phyloP scores from a whole-genome alignment of 2,329 filamentous ascomycete genomes.

The Aspergillus bombycis region DNA sequence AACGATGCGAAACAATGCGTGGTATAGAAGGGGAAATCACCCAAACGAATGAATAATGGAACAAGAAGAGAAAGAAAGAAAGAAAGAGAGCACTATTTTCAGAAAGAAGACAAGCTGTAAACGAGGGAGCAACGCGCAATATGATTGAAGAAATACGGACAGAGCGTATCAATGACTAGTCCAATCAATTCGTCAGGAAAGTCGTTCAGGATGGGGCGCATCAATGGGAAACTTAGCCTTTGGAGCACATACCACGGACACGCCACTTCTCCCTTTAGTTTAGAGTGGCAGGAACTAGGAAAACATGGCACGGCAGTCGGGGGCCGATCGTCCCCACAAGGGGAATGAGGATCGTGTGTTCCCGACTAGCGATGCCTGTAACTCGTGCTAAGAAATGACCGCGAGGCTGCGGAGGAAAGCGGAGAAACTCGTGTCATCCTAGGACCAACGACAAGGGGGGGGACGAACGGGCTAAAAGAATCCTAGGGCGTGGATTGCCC shows the following conservation, averaged over 20 bases:
- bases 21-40: conserved; percentile 6
- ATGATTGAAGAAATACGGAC: conserved; percentile 13
- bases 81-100: conserved; percentile 22
- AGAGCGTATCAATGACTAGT: conserved; percentile 11
- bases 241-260: conserved; percentile 16
- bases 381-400: conserved; percentile 20
- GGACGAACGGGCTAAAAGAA: not conserved
- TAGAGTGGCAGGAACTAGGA: conserved; percentile 18
- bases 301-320: conserved; percentile 26
- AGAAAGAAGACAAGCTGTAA: conserved; percentile 10
- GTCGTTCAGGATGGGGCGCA: conserved; percentile 17
- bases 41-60: conserved; percentile 10
- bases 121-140: conserved; percentile 11
- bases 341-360: conserved; percentile 28
- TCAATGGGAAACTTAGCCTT: conserved; percentile 7
- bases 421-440: conserved; percentile 15
- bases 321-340: conserved; percentile 30
- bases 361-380: conserved; percentile 17
- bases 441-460: conserved; percentile 6
- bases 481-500: not conserved
- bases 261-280: conserved; percentile 23
- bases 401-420: conserved; percentile 15
- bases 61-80: conserved; percentile 14
- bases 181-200: conserved; percentile 11
- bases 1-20: conserved; percentile 6